Evolutionary conservation across 2,329 filamentous ascomycete species (phyloP), one percentile per base, ranked within the genome.

Genomic region (Fusarium albosuccineum): DNA sequence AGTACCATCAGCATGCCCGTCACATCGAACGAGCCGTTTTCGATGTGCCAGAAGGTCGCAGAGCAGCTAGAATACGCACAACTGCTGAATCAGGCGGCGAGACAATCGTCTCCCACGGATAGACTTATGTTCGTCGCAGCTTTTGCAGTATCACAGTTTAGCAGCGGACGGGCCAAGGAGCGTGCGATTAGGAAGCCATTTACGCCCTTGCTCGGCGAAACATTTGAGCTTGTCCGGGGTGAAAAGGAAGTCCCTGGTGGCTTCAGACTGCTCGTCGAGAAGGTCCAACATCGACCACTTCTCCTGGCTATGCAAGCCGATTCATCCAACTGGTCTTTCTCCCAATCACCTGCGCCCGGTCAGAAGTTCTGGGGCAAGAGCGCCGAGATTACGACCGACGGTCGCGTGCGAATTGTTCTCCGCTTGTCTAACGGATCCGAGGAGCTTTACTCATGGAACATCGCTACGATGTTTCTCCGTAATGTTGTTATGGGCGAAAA

Each of bases 281-380:
- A 99, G 78, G 93, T 99, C 8, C 92, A 89, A 14, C 96, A 99
- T 77, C 91, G 96, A 5, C 96, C 96, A 0, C 93, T 99, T 13
- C 90, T 94, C 66, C 88, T 98, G 74, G 96, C 96, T 6, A 95
- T 94, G 82, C 94, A 98, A 78, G 96, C 95, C 5, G 96, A 99
- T 77, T 89, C 92, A 39, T 86, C 89, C 39, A 83, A 87, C 59
- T 99, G 96, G 96, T 93, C 91, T 3, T 90, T 97, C 64, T 86
- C 92, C 1, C 96, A 98, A 76, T 92, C 91, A 5, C 93, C 96
- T 0, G 90, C 92, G 58, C 96, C 96, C 0, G 91, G 91, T 22
- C 95, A 99, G 76, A 98, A 98, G 76, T 99, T 99, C 82, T 98
- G 96, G 96, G 96, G 96, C 57, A 98, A 98, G 82, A 95, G 91